Percentiles rank a stretch among this genome's conserved stretches.
Conservation (phyloP, 2,329 filamentous ascomycete genomes). For the Diaporthe sp. region DNA sequence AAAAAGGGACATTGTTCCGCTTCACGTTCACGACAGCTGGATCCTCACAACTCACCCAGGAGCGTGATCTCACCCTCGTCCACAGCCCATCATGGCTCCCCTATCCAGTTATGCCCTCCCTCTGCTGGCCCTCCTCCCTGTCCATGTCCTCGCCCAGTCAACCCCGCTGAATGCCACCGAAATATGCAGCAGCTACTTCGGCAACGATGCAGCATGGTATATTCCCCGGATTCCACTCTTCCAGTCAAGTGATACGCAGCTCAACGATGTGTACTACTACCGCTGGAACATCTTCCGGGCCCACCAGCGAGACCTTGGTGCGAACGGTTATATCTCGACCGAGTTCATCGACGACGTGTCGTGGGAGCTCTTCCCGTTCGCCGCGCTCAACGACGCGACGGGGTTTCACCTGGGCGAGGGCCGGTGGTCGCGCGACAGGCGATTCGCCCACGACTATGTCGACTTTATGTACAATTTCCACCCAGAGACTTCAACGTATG, state of each 20-base stretch:
- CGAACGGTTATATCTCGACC: constrained; percentile 58
- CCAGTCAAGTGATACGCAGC: constrained; percentile 53
- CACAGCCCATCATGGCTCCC: background rate
- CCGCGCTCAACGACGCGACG: constrained; percentile 59
- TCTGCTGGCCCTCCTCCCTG: constrained; percentile 18
- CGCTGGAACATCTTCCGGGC: constrained; percentile 60
- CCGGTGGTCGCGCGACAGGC: constrained; percentile 59
- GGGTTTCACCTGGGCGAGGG: constrained; percentile 60
- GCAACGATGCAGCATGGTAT: constrained; percentile 58
- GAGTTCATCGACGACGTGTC: constrained; percentile 60
- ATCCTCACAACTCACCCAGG: background rate
- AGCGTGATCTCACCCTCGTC: constrained; percentile 6
- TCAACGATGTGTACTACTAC: constrained; percentile 61
- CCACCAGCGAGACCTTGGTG: constrained; percentile 59
- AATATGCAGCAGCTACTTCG: constrained; percentile 49
- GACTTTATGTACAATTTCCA: constrained; percentile 56
- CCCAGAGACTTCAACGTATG: constrained; percentile 40
- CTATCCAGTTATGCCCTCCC: background rate
- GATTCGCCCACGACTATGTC: constrained; percentile 59
- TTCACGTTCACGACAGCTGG: background rate
- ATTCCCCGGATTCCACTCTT: constrained; percentile 55
- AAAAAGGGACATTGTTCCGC: background rate
- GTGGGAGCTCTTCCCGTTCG: constrained; percentile 58
- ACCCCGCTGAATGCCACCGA: constrained; percentile 33
- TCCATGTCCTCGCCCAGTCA: background rate